Percentiles rank a stretch among this genome's conserved stretches.
Evolutionary conservation across 2,329 filamentous ascomycete genomes (phyloP).

Genomic region (Curvularia sp.): DNA sequence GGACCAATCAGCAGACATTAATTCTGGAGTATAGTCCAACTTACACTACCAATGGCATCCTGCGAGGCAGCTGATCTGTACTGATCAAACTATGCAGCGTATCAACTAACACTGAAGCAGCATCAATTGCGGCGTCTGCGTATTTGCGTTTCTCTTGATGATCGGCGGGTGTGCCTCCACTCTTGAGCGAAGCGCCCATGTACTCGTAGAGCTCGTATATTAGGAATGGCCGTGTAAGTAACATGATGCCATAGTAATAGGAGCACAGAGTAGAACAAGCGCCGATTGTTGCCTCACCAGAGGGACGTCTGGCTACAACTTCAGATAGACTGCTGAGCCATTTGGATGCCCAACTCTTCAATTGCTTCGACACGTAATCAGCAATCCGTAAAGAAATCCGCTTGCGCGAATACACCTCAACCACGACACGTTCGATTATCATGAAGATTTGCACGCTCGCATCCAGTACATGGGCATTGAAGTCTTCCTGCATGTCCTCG

Average conservation of each 20-base stretch:
- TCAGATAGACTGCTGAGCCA: conserved; percentile 44
- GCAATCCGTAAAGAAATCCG: conserved; percentile 52
- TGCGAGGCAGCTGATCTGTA: conserved; percentile 31
- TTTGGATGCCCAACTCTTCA: conserved; percentile 51
- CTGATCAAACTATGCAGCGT: conserved; percentile 32
- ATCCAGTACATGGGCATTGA: conserved; percentile 39
- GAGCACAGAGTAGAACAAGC: conserved; percentile 59
- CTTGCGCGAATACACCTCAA: conserved; percentile 56
- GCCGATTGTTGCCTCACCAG: conserved; percentile 45
- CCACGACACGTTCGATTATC: conserved; percentile 57
- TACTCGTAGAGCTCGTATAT: conserved; percentile 57
- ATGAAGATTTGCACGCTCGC: conserved; percentile 55
- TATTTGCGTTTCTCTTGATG: conserved; percentile 38
- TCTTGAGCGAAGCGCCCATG: conserved; percentile 42
- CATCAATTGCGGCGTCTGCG: conserved; percentile 42
- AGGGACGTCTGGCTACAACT: conserved; percentile 37
- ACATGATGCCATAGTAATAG: conserved; percentile 63
- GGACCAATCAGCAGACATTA: background rate
- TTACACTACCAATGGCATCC: conserved; percentile 45
- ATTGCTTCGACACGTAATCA: conserved; percentile 51
- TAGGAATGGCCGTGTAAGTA: conserved; percentile 61
- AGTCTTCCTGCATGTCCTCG: conserved; percentile 17
- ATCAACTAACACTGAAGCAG: conserved; percentile 38
- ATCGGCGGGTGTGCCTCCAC: conserved; percentile 33
- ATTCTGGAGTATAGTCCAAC: background rate